A percentile compares a stretch with the other conserved stretches of the same genome.
Conservation (phyloP, 1,284 basidiomycete genomes). For the Ceratobasidium sp. region DNA sequence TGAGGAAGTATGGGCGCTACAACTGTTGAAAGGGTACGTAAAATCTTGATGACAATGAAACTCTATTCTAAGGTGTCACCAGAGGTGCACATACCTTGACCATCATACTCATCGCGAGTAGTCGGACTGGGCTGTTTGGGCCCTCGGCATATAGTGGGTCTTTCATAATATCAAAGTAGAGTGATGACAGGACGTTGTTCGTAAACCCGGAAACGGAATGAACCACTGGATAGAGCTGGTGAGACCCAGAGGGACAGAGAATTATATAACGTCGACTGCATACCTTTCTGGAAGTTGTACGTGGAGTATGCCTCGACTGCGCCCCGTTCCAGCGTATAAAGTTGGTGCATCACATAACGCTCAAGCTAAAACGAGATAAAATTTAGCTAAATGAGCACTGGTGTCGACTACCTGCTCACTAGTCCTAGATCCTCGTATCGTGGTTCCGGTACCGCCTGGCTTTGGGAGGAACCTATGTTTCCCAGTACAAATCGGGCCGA, state of each 20-base stretch:
- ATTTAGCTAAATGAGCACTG: conserved; percentile 22
- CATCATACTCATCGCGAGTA: conserved; percentile 73
- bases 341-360: conserved; percentile 83
- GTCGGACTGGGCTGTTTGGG: conserved; percentile 60
- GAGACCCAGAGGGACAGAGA: neutral
- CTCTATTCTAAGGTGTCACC: no score
- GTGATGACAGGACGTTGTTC: conserved; percentile 72
- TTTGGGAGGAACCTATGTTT: conserved; percentile 62
- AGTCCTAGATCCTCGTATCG: conserved; percentile 60
- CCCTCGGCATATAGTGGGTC: conserved; percentile 86
- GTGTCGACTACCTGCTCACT: conserved; percentile 54
- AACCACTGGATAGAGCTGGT: conserved; percentile 55
- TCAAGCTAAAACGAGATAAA: conserved; percentile 63
- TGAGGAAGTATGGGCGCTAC: conserved; percentile 91
- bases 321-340: conserved; percentile 72
- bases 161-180: conserved; percentile 91
- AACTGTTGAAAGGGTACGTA: conserved; percentile 72
- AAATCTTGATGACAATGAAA: conserved; percentile 55
- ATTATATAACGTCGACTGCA: conserved; percentile 31
- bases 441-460: conserved; percentile 34
- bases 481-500: conserved; percentile 90
- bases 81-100: conserved; percentile 61
- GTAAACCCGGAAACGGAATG: conserved; percentile 68
- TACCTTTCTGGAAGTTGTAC: conserved; percentile 88
- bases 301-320: conserved; percentile 73